Conservation (phyloP, 805 yeast genomes). For the Lipomyces starkeyi region DNA sequence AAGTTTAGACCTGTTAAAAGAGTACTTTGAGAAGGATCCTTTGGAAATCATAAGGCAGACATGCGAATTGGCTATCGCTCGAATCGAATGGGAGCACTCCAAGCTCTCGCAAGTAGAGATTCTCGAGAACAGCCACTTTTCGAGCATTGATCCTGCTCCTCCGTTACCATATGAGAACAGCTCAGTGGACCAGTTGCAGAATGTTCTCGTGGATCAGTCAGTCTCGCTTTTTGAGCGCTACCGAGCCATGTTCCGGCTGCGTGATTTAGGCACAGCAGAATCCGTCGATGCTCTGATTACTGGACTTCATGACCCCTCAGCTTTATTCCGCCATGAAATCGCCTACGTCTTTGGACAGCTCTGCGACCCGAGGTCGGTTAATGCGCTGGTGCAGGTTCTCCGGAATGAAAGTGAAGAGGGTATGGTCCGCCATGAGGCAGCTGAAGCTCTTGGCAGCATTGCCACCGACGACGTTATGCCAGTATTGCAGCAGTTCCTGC, state of each 20-base stretch:
- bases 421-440: conserved; percentile 99
- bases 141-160: conserved; percentile 97
- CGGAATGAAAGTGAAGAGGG: conserved; percentile 83
- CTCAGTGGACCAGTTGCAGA: conserved; percentile 68
- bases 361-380: conserved; percentile 90
- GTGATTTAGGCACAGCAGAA: conserved; percentile 92
- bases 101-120: conserved; percentile 67
- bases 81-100: conserved; percentile 91
- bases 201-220: conserved; percentile 73
- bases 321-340: conserved; percentile 95
- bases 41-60: conserved; percentile 91
- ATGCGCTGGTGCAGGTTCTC: conserved; percentile 81
- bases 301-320: conserved; percentile 89
- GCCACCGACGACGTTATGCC: conserved; percentile 96
- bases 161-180: conserved; percentile 71
- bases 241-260: conserved; percentile 96
- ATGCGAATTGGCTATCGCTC: conserved; percentile 93
- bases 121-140: conserved; percentile 75
- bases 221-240: conserved; percentile 90
- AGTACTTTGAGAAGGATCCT: conserved; percentile 75
- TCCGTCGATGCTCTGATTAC: conserved; percentile 90
- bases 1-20: conserved; percentile 68
- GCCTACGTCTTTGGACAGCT: conserved; percentile 98
- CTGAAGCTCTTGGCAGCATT: conserved; percentile 96
- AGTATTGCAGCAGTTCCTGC: conserved; percentile 74